Evolutionary conservation across 73 alveolate genomes (phyloP).

Genomic region (Uronychia setigera): DNA sequence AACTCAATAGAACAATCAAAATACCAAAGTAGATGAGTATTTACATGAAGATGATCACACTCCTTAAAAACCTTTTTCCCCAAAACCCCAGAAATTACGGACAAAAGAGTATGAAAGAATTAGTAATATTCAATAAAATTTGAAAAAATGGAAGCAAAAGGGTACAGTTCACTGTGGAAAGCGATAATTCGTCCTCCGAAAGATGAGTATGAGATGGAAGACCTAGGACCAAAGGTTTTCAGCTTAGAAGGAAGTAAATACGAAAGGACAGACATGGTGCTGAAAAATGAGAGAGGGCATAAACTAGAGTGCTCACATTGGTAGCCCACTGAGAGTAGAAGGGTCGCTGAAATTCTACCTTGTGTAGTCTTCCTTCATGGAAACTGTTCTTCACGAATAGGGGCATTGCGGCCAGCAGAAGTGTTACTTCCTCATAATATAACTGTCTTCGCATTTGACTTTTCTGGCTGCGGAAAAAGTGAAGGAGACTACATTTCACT

Average conservation of each 20-base stretch:
- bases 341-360: conserved; percentile 71
- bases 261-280: conserved; percentile 11
- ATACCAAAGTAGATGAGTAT: too few relatives aligned
- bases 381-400: conserved; percentile 75
- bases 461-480: conserved; percentile 64
- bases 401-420: conserved; percentile 64
- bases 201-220: conserved; percentile 26
- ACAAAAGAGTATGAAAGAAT: background rate
- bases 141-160: conserved; percentile 1
- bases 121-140: background rate
- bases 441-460: conserved; percentile 87
- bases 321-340: conserved; percentile 72
- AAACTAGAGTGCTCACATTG: conserved; percentile 67
- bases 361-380: conserved; percentile 89
- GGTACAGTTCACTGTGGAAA: conserved; percentile 18
- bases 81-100: too few relatives aligned
- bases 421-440: conserved; percentile 75
- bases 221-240: conserved; percentile 2
- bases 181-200: conserved; percentile 54
- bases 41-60: too few relatives aligned
- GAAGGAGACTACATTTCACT: conserved; percentile 65
- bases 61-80: too few relatives aligned
- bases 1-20: too few relatives aligned
- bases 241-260: conserved; percentile 18
- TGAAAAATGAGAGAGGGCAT: conserved; percentile 59